Base-by-base conservation (phyloP, 495 filamentous ascomycete genomes). In the Apodospora peruviana region DNA sequence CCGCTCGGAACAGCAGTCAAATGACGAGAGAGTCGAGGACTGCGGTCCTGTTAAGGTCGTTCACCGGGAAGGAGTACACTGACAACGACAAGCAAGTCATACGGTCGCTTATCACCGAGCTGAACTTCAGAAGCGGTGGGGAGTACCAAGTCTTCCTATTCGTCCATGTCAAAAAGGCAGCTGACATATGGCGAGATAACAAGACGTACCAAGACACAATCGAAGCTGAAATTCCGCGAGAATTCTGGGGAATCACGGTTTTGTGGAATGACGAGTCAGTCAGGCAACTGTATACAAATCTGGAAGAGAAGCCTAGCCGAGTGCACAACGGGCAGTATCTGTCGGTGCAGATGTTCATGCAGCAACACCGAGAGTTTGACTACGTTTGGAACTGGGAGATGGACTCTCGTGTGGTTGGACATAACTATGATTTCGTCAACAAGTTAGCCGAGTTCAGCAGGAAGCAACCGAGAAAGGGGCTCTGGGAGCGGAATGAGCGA, bases 301-400 rank as follows among this genome's bases (percentile, higher is more conserved):
- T 79, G 34, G 65, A 50, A 37, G 48, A 44, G 21, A 66, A 72
- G 48, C 65, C 67, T 32, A 62, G 56, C 5, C 60, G 45, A 20
- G 73, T 72, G 18, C 69, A 73, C 41, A 63, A 68, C 21, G 66
- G 69, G 12, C 80, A 85, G 50, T 84, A 76, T 62, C 64, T 84
- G 44, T 69, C 75, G 1, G 66, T 86, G 1, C 81, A 85, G 57
- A 76, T 77, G 56, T 89, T 90, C 56, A 79, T 81, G 40, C 74
- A 82, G 48, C 71, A 81, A 21, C 77, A 85, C 50, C 84, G 84
- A 0, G 78, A 87, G 48, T 90, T 86, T 49, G 83, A 86, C 45
- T 86, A 74, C 56, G 74, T 86, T 45, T 90, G 85, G 86, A 88
- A 89, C 58, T 82, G 83, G 74, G 85, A 88, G 53, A 76, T 85